These are phyloP conservation scores for Lignosus rhinocerotis DNA, from an alignment of 1,284 basidiomycete species.

Conservation along the genomic window DNA sequence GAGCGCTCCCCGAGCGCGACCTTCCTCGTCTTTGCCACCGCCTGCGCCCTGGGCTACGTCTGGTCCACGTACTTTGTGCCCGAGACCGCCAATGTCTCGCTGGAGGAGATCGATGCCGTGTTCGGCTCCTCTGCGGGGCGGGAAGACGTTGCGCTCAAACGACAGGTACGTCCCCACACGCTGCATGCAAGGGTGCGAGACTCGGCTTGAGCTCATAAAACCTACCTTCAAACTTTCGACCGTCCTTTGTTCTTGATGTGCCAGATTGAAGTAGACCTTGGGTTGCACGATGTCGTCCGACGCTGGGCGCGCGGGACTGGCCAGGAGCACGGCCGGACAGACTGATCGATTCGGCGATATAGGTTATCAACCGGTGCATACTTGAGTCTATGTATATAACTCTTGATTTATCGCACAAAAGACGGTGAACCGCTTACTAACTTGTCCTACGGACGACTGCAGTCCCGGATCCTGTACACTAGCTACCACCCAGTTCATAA, in stretches of 20 bases:
- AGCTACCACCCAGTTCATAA: too few relatives aligned
- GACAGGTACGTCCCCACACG: constrained; percentile 41
- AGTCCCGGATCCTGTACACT: too few relatives aligned
- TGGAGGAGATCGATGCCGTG: constrained; percentile 76
- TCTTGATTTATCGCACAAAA: too few relatives aligned
- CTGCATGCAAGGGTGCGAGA: background rate
- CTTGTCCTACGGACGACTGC: too few relatives aligned
- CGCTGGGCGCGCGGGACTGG: constrained; percentile 11
- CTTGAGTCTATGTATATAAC: too few relatives aligned
- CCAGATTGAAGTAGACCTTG: constrained; percentile 42
- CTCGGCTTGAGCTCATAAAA: too few relatives aligned
- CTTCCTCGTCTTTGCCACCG: constrained; percentile 65
- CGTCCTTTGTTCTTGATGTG: too few relatives aligned
- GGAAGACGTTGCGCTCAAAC: constrained; percentile 51
- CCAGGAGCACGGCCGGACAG: background rate
- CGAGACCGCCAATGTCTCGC: constrained; percentile 73
- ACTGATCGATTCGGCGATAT: background rate
- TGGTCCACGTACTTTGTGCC: constrained; percentile 72
- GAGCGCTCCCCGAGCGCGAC: constrained; percentile 65
- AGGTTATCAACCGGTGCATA: background rate
- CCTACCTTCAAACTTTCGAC: too few relatives aligned
- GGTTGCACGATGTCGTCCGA: constrained; percentile 35
- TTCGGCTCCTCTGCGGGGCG: constrained; percentile 59
- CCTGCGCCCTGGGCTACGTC: constrained; percentile 64
- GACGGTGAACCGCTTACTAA: too few relatives aligned